Evolutionary conservation across 192 early-diverging fungal genomes (phyloP).

Genomic region (Coemansia sp.): DNA sequence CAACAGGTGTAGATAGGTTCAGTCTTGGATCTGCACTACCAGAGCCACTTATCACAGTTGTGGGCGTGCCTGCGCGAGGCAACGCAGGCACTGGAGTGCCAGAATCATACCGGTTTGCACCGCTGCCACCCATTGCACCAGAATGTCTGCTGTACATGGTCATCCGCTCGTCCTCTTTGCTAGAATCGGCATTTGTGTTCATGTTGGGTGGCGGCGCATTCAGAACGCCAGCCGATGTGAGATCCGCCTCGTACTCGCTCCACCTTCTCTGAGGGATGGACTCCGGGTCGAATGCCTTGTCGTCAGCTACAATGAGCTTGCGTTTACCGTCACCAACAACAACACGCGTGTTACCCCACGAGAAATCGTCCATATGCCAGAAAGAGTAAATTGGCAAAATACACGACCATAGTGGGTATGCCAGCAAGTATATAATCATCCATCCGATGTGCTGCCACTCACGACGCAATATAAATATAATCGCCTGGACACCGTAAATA

Average conservation of each 20-base stretch:
- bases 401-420: conserved; percentile 89
- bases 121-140: conserved; percentile 13
- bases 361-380: conserved; percentile 99
- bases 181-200: conserved; percentile 42
- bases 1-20: conserved; percentile 36
- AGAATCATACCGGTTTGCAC: conserved; percentile 7
- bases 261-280: conserved; percentile 84
- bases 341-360: conserved; percentile 95
- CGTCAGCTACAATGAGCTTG: conserved; percentile 66
- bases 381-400: conserved; percentile 93
- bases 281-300: conserved; percentile 83
- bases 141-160: conserved; percentile 34
- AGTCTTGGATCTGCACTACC: conserved; percentile 36
- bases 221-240: conserved; percentile 53
- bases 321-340: conserved; percentile 69
- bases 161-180: conserved; percentile 35
- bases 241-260: conserved; percentile 82
- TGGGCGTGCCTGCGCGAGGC: conserved; percentile 32
- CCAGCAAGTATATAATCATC: conserved; percentile 86
- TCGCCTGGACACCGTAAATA: conserved; percentile 85
- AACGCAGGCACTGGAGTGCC: conserved; percentile 17
- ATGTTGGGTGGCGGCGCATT: conserved; percentile 51
- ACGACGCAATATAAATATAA: conserved; percentile 77
- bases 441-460: conserved; percentile 80
- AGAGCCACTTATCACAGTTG: conserved; percentile 19